phyloP scores from a whole-genome alignment of 192 early-diverging fungal species.

The Backusella macrospora region DNA sequence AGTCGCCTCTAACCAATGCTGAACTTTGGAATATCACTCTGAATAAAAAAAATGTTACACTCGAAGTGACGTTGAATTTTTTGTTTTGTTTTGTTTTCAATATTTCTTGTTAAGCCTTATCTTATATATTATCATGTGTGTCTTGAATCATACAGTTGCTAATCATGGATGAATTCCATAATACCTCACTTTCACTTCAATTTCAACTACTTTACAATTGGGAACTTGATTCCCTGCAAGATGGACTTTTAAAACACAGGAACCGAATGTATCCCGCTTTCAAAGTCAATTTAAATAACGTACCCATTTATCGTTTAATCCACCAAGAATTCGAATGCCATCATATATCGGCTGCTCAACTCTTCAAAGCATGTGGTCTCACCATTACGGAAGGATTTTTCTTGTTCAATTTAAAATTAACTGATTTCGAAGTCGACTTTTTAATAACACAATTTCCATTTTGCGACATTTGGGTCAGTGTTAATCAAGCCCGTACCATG shows the following conservation, averaged over 20 bases:
- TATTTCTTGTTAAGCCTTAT: neutral
- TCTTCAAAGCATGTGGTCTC: slow-evolving; percentile 37
- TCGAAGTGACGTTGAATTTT: slow-evolving; percentile 10
- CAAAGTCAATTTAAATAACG: slow-evolving; percentile 22
- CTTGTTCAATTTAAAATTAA: slow-evolving; percentile 26
- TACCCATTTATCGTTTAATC: slow-evolving; percentile 35
- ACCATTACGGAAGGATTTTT: slow-evolving; percentile 37
- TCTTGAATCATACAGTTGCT: neutral
- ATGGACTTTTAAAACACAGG: slow-evolving; percentile 9
- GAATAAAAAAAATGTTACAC: slow-evolving; percentile 2
- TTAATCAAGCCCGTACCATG: slow-evolving; percentile 29
- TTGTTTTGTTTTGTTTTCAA: neutral
- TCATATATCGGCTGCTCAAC: slow-evolving; percentile 33
- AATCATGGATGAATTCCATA: slow-evolving; percentile 8
- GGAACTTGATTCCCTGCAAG: neutral
- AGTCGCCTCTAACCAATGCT: slow-evolving; percentile 32
- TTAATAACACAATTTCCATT: slow-evolving; percentile 31
- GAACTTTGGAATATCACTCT: slow-evolving; percentile 16
- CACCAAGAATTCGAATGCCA: slow-evolving; percentile 31
- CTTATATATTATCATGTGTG: slow-evolving; percentile 2
- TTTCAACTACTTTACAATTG: slow-evolving; percentile 33
- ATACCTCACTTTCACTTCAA: slow-evolving; percentile 22
- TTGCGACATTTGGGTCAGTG: slow-evolving; percentile 37
- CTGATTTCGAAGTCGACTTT: slow-evolving; percentile 37
- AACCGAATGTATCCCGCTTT: slow-evolving; percentile 35